Evolutionary conservation across 2,329 filamentous ascomycete genomes (phyloP).

Genomic region (Hawksworthiomyces lignivorus): DNA sequence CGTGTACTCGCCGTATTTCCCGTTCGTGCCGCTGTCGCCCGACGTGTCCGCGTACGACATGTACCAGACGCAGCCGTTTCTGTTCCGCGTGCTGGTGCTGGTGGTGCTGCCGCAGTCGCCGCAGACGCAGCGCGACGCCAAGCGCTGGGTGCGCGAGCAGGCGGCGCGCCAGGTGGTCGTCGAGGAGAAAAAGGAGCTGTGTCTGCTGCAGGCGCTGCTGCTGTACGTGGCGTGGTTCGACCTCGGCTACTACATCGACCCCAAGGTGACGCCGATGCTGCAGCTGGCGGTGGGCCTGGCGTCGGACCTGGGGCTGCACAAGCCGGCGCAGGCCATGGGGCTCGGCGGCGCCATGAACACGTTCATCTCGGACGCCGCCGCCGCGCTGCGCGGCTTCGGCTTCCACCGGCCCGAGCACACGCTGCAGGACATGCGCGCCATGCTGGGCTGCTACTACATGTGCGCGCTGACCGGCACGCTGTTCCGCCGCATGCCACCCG

Average conservation of each 20-base stretch:
- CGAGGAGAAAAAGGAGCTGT: conserved; percentile 26
- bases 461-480: conserved; percentile 26
- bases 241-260: conserved; percentile 29
- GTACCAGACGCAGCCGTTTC: conserved; percentile 23
- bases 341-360: conserved; percentile 21
- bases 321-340: conserved; percentile 17
- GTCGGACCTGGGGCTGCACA: conserved; percentile 30
- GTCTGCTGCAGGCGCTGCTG: conserved; percentile 31
- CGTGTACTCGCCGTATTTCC: conserved; percentile 27
- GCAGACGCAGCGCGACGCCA: conserved; percentile 24
- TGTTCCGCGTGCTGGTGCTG: conserved; percentile 32
- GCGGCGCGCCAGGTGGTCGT: conserved; percentile 31
- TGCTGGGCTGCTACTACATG: conserved; percentile 33
- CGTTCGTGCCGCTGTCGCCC: conserved; percentile 28
- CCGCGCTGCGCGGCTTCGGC: conserved; percentile 9
- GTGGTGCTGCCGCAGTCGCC: conserved; percentile 25
- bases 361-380: conserved; percentile 26
- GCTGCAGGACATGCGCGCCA: conserved; percentile 30
- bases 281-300: conserved; percentile 32
- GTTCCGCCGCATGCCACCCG: conserved; percentile 24
- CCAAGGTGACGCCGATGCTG: conserved; percentile 28
- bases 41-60: conserved; percentile 22
- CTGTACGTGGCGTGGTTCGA: conserved; percentile 33
- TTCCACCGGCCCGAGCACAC: conserved; percentile 19
- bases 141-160: conserved; percentile 28